Evolutionary conservation across 768 basidiomycete species (phyloP).

Genomic region (Amanita polypyramis): DNA sequence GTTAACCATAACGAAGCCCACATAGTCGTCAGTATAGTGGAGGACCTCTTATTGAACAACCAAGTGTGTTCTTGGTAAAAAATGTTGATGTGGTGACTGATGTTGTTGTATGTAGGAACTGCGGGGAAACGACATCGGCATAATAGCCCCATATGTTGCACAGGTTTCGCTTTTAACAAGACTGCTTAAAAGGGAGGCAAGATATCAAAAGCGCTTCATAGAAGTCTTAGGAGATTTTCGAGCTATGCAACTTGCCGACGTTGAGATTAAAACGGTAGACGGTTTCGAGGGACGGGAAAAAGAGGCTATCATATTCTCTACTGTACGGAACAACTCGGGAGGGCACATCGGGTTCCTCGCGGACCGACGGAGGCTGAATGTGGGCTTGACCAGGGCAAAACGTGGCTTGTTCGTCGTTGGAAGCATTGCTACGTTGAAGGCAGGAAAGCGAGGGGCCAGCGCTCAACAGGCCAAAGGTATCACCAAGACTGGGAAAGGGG

Average conservation of each 20-base stretch:
- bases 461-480: constrained; percentile 9
- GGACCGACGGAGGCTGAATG: constrained; percentile 79
- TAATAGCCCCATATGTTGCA: constrained; percentile 87
- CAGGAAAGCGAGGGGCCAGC: constrained; percentile 25
- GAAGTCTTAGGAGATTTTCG: constrained; percentile 55
- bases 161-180: constrained; percentile 73
- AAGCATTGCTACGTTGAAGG: constrained; percentile 52
- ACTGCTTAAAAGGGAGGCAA: constrained; percentile 45
- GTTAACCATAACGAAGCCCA: constrained; percentile 72
- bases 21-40: constrained; percentile 70
- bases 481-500: constrained; percentile 28
- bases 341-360: constrained; percentile 86
- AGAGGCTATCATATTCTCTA: constrained; percentile 85
- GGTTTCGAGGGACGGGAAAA: constrained; percentile 94
- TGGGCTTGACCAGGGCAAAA: constrained; percentile 83
- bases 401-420: constrained; percentile 79
- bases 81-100: not conserved
- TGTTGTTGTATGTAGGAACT: constrained; percentile 34
- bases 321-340: constrained; percentile 69
- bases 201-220: constrained; percentile 43
- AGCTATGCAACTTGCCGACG: constrained; percentile 47
- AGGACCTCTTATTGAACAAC: constrained; percentile 71
- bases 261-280: constrained; percentile 91
- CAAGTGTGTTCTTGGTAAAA: constrained; percentile 35
- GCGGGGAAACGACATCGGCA: constrained; percentile 69